These are phyloP conservation scores for Aureobasidium sp. DNA, from an alignment of 2,329 filamentous ascomycete species.

Conservation along the genomic window DNA sequence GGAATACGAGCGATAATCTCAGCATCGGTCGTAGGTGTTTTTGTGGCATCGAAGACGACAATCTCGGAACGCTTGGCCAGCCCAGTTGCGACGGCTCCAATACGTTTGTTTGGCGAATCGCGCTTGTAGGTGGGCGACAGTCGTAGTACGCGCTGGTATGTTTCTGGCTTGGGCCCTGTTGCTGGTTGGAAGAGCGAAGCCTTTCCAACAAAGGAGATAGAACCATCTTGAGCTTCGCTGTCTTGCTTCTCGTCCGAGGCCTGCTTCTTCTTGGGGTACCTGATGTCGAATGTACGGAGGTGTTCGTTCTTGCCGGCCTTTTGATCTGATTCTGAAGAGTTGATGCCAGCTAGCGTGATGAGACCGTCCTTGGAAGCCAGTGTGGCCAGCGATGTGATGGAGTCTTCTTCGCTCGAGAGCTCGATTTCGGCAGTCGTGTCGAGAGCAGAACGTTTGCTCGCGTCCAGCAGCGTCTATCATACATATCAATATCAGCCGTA, in stretches of 20 bases:
- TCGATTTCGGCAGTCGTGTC: slow-evolving; percentile 63
- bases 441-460: slow-evolving; percentile 58
- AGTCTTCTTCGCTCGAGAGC: slow-evolving; percentile 79
- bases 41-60: slow-evolving; percentile 66
- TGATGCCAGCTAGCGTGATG: slow-evolving; percentile 66
- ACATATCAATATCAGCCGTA: slow-evolving; percentile 4
- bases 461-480: slow-evolving; percentile 61
- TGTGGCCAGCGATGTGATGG: slow-evolving; percentile 72
- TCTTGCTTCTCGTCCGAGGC: slow-evolving; percentile 31
- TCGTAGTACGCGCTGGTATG: slow-evolving; percentile 53
- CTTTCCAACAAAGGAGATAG: slow-evolving; percentile 43
- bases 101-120: slow-evolving; percentile 48
- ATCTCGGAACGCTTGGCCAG: slow-evolving; percentile 67
- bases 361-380: slow-evolving; percentile 53
- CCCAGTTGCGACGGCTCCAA: slow-evolving; percentile 74
- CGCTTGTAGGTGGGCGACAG: slow-evolving; percentile 49
- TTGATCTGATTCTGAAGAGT: slow-evolving; percentile 66
- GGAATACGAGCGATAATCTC: slow-evolving; percentile 50
- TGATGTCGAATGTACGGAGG: slow-evolving; percentile 66
- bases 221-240: slow-evolving; percentile 27
- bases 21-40: slow-evolving; percentile 41
- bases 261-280: slow-evolving; percentile 44
- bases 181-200: slow-evolving; percentile 43
- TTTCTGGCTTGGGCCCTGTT: slow-evolving; percentile 43
- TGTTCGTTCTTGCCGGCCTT: slow-evolving; percentile 75